These are phyloP conservation scores for Kernera saxatilis DNA, from an alignment of 345 rosid genomes.

Conservation along the genomic window DNA sequence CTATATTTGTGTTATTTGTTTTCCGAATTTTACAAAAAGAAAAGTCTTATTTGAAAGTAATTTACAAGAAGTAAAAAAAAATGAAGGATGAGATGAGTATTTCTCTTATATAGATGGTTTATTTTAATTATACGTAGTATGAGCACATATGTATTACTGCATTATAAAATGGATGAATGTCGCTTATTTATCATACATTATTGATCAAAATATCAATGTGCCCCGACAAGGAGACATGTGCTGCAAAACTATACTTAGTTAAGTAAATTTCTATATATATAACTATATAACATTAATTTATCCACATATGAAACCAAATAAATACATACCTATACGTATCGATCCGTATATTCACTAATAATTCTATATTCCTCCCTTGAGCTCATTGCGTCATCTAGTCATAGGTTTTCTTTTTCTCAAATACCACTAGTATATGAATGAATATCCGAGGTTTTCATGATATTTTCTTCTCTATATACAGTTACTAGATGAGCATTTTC, in stretches of 20 bases:
- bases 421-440: neutral
- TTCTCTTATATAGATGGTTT: neutral
- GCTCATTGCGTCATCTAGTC: conserved; percentile 1
- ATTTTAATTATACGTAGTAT: neutral
- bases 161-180: conserved; percentile 28
- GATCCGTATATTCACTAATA: neutral
- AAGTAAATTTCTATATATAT: conserved; percentile 12
- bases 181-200: conserved; percentile 24
- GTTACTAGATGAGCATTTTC: neutral
- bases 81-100: neutral
- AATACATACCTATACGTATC: conserved; percentile 9
- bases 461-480: neutral
- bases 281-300: conserved; percentile 6
- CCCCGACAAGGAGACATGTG: conserved; percentile 39
- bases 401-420: no score
- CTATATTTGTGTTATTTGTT: neutral
- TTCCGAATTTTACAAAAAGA: neutral
- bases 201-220: conserved; percentile 30
- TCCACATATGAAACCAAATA: conserved; percentile 4
- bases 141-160: conserved; percentile 3
- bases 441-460: conserved; percentile 4
- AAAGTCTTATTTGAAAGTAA: neutral
- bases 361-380: conserved; percentile 2
- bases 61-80: neutral
- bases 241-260: conserved; percentile 25